Evolutionary conservation across 805 yeast species (phyloP).

Genomic region (Pichia paraexigua): DNA sequence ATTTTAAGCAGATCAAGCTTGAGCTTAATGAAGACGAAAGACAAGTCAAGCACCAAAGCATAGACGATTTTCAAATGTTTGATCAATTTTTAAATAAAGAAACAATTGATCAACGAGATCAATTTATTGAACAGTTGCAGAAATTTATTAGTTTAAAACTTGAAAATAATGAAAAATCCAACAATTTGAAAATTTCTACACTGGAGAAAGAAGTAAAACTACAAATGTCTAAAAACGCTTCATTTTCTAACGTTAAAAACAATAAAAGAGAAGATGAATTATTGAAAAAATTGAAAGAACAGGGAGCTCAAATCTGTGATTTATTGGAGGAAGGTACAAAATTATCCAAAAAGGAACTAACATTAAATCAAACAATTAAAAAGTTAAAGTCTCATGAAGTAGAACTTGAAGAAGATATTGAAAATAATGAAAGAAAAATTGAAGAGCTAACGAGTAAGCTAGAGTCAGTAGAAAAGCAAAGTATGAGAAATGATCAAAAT

Average conservation of each 20-base stretch:
- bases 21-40: not conserved
- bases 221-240: not conserved
- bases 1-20: not conserved
- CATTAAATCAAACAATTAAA: slow-evolving; percentile 58
- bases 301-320: slow-evolving; percentile 56
- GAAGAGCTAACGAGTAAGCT: slow-evolving; percentile 15
- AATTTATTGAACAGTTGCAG: not conserved
- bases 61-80: not conserved
- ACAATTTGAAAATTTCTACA: not conserved
- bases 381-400: slow-evolving; percentile 43
- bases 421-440: slow-evolving; percentile 21
- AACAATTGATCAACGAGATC: not conserved
- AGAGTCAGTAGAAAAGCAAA: slow-evolving; percentile 3
- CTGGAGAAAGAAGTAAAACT: not conserved
- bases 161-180: not conserved
- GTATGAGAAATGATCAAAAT: not conserved
- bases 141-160: not conserved
- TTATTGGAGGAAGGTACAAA: slow-evolving; percentile 70
- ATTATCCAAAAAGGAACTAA: slow-evolving; percentile 62
- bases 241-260: not conserved
- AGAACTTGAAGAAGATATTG: slow-evolving; percentile 29
- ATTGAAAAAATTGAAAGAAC: slow-evolving; percentile 31
- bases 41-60: not conserved
- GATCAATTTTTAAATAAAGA: not conserved
- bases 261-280: not conserved